Evolutionary conservation across 768 basidiomycete species (phyloP).

Genomic region (Heimioporus sp.): DNA sequence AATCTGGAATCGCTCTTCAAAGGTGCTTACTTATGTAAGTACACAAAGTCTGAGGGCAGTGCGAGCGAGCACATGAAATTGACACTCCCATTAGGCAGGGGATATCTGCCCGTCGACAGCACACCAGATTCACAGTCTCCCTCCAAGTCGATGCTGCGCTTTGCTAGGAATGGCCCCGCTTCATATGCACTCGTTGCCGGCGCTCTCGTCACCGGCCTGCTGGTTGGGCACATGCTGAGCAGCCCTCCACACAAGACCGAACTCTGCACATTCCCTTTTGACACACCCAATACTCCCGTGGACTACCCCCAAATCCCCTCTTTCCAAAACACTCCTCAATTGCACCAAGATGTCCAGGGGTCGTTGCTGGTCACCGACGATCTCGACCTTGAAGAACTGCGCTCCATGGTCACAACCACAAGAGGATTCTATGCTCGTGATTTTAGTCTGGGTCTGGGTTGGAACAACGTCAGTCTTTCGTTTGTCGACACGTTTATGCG

Average conservation of each 20-base stretch:
- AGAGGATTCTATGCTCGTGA: slow-evolving; percentile 45
- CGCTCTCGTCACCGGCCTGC: slow-evolving; percentile 22
- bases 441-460: slow-evolving; percentile 43
- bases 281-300: background rate
- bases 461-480: slow-evolving; percentile 42
- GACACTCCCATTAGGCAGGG: background rate
- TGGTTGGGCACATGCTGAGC: slow-evolving; percentile 26
- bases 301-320: background rate
- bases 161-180: slow-evolving; percentile 13
- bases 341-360: background rate
- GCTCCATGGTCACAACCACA: slow-evolving; percentile 34
- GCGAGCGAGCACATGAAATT: background rate
- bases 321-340: background rate
- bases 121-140: slow-evolving; percentile 7
- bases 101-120: slow-evolving; percentile 22
- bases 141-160: slow-evolving; percentile 6
- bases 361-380: slow-evolving; percentile 19
- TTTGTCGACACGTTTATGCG: background rate
- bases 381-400: slow-evolving; percentile 32
- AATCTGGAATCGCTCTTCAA: no score
- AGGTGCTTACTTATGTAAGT: no score
- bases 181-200: slow-evolving; percentile 18
- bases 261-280: slow-evolving; percentile 20
- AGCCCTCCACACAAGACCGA: slow-evolving; percentile 13
- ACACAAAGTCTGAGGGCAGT: no score